Conservation (phyloP, 345 rosid species). For the Turritis glabra region DNA sequence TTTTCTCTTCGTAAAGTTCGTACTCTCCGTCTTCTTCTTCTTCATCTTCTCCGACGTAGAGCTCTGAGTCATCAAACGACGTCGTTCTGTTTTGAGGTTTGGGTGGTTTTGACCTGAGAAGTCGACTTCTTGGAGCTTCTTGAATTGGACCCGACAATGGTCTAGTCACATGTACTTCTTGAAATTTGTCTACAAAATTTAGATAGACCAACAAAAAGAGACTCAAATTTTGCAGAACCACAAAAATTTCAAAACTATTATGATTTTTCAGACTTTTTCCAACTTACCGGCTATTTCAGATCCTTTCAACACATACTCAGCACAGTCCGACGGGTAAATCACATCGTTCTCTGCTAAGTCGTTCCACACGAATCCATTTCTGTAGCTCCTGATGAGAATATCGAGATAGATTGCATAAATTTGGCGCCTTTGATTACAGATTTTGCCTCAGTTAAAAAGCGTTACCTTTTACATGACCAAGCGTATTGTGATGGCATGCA, state of each 20-base stretch:
- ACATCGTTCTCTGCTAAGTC: constrained; percentile 78
- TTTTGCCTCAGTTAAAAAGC: background rate
- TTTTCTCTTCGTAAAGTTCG: constrained; percentile 71
- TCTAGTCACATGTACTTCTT: constrained; percentile 36
- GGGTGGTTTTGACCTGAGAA: constrained; percentile 46
- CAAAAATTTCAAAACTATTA: background rate
- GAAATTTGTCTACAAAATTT: constrained; percentile 43
- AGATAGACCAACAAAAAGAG: background rate
- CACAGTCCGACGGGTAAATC: constrained; percentile 73
- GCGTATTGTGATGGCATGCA: constrained; percentile 79
- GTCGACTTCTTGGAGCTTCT: constrained; percentile 42
- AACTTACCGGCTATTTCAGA: constrained; percentile 71
- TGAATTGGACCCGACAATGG: constrained; percentile 33
- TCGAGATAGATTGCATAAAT: background rate
- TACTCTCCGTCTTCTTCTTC: constrained; percentile 59
- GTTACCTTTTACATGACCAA: constrained; percentile 93
- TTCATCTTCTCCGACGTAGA: constrained; percentile 36
- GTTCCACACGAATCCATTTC: constrained; percentile 95
- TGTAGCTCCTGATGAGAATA: constrained; percentile 61
- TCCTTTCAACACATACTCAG: constrained; percentile 89
- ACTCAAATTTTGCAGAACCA: background rate
- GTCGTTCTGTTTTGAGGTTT: constrained; percentile 41
- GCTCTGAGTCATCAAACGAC: constrained; percentile 30
- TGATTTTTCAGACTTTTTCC: background rate
- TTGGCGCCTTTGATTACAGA: background rate